Base-by-base conservation (phyloP, 768 basidiomycete species). In the Clavaria fumosa region DNA sequence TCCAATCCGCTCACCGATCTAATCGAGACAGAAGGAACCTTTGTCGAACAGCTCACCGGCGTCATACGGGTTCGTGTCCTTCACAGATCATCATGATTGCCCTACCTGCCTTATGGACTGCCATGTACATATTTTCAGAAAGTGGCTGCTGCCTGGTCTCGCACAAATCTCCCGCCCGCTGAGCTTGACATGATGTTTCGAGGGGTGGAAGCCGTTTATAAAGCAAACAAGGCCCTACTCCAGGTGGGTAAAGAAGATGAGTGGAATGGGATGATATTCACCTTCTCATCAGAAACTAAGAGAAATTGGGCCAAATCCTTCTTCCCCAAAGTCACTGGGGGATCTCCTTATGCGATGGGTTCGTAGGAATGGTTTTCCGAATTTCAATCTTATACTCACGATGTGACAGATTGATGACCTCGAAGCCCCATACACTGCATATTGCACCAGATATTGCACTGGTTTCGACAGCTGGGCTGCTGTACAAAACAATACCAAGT, bases 261-360 rank as follows among this genome's bases (percentile, higher is more conserved):
- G 38, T 40, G 20, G 23, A 33, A 10, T 18, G 21, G 11, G 28
- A 19, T 30, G 38, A 40, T 44, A 44, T 50, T 47, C 52, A 36
- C 44, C 30, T 41, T 43, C n/a, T 40, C 22, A 33, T 14, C 56
- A 95, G 91, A 84, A 83, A 74, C 64, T 97, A 38, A 89, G 83
- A 57, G 90, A 93, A 42, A 89, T 97, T 44, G 91, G 89, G 14
- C 73, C 82, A 12, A 85, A 79, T 57, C 91, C 93, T 1, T 78
- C 85, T 4, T 86, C 84, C 9, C 89, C 91, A 4, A 95, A 90
- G 52, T 88, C 81, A 9, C 66, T 99, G 20, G 91, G 95, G 27
- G 93, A 97, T 56, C 63, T 99, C 27, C 66, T 99, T 38, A 95
- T 96, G 82, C 77, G 82, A 60, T 97, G 93, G 95, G 93, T 93